A percentile compares a stretch with the other conserved stretches of the same genome.
Conservation (phyloP, 2,329 filamentous ascomycete species). For the Stagonosporopsis tanaceti region DNA sequence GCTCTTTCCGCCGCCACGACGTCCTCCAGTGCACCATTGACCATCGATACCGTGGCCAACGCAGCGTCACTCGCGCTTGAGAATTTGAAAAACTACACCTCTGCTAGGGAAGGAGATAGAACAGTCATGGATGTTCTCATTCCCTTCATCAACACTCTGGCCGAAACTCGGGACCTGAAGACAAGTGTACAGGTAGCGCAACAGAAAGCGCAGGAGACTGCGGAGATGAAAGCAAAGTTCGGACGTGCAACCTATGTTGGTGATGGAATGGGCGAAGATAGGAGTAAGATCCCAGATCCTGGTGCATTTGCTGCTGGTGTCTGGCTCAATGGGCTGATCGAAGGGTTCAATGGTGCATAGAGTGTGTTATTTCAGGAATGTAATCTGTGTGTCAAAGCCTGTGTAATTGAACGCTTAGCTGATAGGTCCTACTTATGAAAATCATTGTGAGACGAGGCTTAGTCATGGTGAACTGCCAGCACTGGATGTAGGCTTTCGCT, state of each 20-base stretch:
- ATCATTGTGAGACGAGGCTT: too few species aligned
- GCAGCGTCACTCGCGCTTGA: constrained; percentile 55
- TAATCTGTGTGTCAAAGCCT: neutral
- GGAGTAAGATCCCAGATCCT: constrained; percentile 66
- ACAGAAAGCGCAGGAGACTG: constrained; percentile 80
- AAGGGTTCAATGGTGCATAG: constrained; percentile 24
- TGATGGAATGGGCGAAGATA: constrained; percentile 66
- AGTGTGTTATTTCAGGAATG: neutral
- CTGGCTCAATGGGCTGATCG: constrained; percentile 73
- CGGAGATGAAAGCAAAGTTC: constrained; percentile 87
- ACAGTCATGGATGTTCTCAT: constrained; percentile 90
- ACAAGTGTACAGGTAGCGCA: constrained; percentile 77
- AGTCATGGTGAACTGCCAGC: too few species aligned
- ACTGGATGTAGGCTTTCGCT: too few species aligned
- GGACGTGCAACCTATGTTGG: constrained; percentile 85
- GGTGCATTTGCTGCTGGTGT: constrained; percentile 78
- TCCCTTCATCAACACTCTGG: constrained; percentile 80
- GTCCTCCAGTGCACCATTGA: constrained; percentile 29
- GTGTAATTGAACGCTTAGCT: neutral
- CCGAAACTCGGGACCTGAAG: constrained; percentile 68
- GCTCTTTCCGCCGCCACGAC: constrained; percentile 47
- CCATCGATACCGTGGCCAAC: constrained; percentile 49
- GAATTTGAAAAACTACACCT: constrained; percentile 73
- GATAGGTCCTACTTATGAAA: too few species aligned
- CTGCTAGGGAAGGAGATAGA: constrained; percentile 84